Percentiles rank a stretch among this genome's conserved stretches.
These are phyloP conservation scores for Fusarium drepaniforme DNA, from an alignment of 2,329 filamentous ascomycete genomes.

Conservation along the genomic window DNA sequence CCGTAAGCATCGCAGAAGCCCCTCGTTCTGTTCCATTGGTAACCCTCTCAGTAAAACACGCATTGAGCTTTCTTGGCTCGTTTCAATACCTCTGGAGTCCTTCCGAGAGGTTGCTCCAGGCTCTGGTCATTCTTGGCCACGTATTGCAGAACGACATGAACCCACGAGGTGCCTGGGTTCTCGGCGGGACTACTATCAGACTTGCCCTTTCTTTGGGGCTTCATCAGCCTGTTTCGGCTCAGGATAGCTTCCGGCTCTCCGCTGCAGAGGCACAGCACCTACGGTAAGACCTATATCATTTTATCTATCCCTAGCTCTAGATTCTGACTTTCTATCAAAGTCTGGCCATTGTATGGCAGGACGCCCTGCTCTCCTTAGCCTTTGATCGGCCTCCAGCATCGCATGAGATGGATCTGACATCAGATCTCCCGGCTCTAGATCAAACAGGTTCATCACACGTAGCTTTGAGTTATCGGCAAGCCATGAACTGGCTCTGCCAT, in stretches of 20 bases:
- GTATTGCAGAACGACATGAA: constrained; percentile 37
- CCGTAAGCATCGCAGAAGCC: background rate
- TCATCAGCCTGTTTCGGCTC: constrained; percentile 10
- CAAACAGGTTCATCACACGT: background rate
- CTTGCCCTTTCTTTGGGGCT: constrained; percentile 29
- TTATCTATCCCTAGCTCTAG: background rate
- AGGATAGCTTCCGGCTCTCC: background rate
- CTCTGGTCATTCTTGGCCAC: constrained; percentile 32
- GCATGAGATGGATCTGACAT: constrained; percentile 20
- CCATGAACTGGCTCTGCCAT: constrained; percentile 37
- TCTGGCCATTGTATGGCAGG: constrained; percentile 35
- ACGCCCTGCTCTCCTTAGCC: constrained; percentile 30
- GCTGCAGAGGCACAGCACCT: constrained; percentile 14
- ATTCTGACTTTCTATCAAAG: background rate
- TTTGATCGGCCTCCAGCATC: constrained; percentile 31
- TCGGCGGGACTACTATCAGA: constrained; percentile 31
- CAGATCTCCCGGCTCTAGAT: constrained; percentile 10
- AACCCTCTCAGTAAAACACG: constrained; percentile 9
- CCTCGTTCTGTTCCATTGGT: background rate
- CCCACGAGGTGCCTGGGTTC: constrained; percentile 34
- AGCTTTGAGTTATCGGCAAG: constrained; percentile 19
- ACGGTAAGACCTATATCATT: background rate
- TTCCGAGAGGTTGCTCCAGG: constrained; percentile 25
- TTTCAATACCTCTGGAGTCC: constrained; percentile 29
- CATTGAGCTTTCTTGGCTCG: constrained; percentile 14